Evolutionary conservation across 78 protist genomes (phyloP).

Genomic region (Capsaspora owczarzaki): DNA sequence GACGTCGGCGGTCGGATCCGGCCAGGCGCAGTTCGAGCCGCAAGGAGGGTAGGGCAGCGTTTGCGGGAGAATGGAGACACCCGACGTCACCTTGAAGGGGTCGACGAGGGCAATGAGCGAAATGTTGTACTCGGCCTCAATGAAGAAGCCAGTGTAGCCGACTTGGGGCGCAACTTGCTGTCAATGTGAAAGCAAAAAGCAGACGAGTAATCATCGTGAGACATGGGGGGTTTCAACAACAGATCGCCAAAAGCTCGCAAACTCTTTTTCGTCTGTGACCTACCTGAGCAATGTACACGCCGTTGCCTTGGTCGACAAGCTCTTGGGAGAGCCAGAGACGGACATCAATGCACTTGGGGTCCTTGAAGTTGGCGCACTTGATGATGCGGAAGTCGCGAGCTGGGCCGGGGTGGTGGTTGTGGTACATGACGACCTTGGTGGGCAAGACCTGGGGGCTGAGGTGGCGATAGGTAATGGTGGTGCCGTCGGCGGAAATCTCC

Average conservation of each 20-base stretch:
- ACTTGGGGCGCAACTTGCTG: background rate
- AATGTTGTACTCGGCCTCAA: background rate
- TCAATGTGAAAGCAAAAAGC: background rate
- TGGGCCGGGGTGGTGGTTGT: constrained; percentile 8
- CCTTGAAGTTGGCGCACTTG: constrained; percentile 18
- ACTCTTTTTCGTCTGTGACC: background rate
- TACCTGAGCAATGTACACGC: background rate
- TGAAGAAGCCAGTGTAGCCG: background rate
- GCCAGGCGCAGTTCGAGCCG: too few species aligned
- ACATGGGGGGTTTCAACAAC: background rate
- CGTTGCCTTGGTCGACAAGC: background rate
- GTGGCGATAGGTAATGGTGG: background rate
- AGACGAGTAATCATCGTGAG: background rate
- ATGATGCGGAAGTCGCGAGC: constrained; percentile 49
- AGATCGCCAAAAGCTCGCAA: background rate
- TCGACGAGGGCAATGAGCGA: background rate
- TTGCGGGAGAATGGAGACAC: background rate
- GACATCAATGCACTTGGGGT: background rate
- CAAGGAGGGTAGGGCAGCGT: background rate
- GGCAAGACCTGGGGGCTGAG: constrained; percentile 10
- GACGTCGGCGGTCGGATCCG: too few species aligned
- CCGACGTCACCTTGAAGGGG: background rate
- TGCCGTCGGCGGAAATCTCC: background rate
- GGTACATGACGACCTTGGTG: background rate
- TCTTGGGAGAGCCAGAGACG: background rate